Evolutionary conservation across 169 alveolate species (phyloP), one percentile per base, ranked within the genome.

Genomic region (Eimeria sp.): DNA sequence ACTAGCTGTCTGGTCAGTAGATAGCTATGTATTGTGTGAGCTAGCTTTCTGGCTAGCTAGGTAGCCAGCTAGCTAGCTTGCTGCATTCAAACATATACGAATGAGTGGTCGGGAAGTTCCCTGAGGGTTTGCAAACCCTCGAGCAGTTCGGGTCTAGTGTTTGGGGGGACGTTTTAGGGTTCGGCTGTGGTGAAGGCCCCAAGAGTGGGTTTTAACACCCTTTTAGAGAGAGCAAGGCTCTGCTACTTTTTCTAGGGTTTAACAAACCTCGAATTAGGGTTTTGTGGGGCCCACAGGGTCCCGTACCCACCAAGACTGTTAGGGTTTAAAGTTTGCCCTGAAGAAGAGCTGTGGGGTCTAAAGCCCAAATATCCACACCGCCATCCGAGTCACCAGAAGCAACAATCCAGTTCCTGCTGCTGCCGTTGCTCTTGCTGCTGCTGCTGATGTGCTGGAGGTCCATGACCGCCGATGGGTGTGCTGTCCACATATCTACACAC

Each of bases 341-440:
- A n/a, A 76, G 87, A 16, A 76, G 87, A 45, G 63, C 87, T 9
- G 6, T 76, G 34, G 87, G 61, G 87, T 76, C 87, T 76, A 76
- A 34, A 16, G 87, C 87, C 87, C 87, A 76, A 11, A 76, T 10
- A 27, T 76, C 40, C 11, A 76, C 87, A 25, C 87, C 87, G 11
- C 87, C 87, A 11, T 76, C 87, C 13, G 87, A 76, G 27, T 76
- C 87, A 6, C 87, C 87, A 18, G 87, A 76, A 34, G 87, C 87
- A 27, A 76, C 61, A 34, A 76, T 45, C 87, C 87, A 76, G 27
- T 76, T 27, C 61, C 70, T 61, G 70, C 70, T 61, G 70, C 70
- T 61, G 70, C n/a, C 18, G 63, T 16, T 54, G 63, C 63, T 61
- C n/a, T 25, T 61, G 70, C 70, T 61, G 70, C 70, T 61, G 70